phyloP scores from a whole-genome alignment of 768 basidiomycete species.

The Suillus ampliporus region DNA sequence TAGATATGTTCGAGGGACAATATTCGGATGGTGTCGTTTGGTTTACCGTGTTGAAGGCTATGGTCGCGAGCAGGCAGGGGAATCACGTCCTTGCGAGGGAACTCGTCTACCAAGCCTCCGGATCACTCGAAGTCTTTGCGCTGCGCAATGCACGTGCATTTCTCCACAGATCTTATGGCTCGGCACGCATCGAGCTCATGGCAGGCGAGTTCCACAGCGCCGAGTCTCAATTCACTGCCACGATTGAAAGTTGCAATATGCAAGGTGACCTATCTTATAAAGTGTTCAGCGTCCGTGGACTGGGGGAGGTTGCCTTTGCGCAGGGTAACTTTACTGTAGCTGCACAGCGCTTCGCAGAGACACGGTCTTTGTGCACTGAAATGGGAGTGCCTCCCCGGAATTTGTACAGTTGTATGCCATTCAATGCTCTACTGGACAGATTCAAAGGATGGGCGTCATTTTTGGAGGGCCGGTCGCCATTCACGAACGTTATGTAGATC shows the following conservation, averaged over 20 bases:
- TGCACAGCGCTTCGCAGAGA: not conserved
- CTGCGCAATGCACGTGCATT: not conserved
- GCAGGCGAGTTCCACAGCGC: not conserved
- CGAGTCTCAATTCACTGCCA: not conserved
- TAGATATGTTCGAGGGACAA: not conserved
- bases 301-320: not conserved
- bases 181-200: not conserved
- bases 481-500: not conserved
- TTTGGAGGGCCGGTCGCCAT: not conserved
- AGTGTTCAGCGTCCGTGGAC: not conserved
- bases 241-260: not conserved
- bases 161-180: not conserved
- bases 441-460: not conserved
- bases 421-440: not conserved
- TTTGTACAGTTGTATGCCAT: not conserved
- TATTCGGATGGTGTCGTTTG: rapidly evolving
- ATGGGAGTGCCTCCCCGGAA: not conserved
- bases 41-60: not conserved
- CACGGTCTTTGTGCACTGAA: not conserved
- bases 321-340: not conserved
- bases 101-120: not conserved
- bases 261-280: not conserved
- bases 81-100: not conserved
- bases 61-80: not conserved
- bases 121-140: not conserved